Evolutionary conservation across 1,139 yeast genomes (phyloP).

Genomic region (Magnusiomyces suaveolens): DNA sequence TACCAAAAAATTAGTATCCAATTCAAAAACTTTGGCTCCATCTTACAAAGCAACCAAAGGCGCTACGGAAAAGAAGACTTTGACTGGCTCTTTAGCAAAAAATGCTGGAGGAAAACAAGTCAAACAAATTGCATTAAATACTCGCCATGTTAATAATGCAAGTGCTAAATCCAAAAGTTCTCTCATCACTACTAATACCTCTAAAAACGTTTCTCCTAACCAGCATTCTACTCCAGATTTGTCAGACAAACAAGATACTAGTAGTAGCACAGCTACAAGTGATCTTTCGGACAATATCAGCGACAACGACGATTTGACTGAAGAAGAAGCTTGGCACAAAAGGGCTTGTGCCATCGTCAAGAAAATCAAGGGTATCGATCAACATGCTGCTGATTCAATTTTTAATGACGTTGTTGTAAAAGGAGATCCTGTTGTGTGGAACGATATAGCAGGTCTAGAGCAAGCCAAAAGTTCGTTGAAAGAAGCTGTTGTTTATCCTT

Average conservation of each 20-base stretch:
- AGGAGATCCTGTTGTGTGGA: slow-evolving; percentile 96
- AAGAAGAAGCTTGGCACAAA: slow-evolving; percentile 23
- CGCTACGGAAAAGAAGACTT: neutral
- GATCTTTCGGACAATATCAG: neutral
- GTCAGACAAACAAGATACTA: neutral
- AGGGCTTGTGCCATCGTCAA: slow-evolving; percentile 11
- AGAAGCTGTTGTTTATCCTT: slow-evolving; percentile 95
- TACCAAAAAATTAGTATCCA: neutral
- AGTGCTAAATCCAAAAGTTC: neutral
- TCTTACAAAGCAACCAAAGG: neutral
- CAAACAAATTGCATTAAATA: neutral
- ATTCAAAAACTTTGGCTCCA: neutral
- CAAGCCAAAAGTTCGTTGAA: slow-evolving; percentile 81
- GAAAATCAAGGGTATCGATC: slow-evolving; percentile 13
- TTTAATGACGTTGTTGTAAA: slow-evolving; percentile 84
- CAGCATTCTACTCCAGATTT: neutral
- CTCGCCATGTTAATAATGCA: neutral
- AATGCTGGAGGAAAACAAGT: neutral
- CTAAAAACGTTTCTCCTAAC: neutral
- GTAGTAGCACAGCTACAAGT: neutral
- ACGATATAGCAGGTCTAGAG: slow-evolving; percentile 90
- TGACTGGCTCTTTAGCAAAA: neutral
- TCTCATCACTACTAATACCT: slow-evolving; percentile 1
- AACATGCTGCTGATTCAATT: slow-evolving; percentile 68
- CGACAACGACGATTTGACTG: slow-evolving; percentile 16